These are phyloP conservation scores for Colletotrichum tofieldiae DNA, from an alignment of 2,329 filamentous ascomycete species.

Conservation along the genomic window DNA sequence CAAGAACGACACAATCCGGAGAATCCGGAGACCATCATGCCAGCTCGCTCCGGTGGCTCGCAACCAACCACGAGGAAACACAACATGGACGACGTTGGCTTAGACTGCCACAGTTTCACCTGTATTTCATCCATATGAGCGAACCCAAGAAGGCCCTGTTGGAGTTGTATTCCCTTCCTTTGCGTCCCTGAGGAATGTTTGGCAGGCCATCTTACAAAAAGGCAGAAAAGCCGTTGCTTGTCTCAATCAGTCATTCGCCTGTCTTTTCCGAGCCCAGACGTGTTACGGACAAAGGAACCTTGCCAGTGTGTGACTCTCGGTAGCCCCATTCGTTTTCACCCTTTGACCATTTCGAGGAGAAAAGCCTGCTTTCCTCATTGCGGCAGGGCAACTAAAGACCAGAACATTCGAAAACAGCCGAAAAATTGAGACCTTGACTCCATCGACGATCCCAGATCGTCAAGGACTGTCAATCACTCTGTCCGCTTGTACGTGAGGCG, in stretches of 20 bases:
- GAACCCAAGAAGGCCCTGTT: too few relatives aligned
- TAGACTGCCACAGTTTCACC: neutral
- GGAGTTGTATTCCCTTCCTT: neutral
- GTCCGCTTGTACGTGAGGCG: conserved; percentile 17
- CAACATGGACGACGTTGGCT: neutral
- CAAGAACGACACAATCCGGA: conserved; percentile 6
- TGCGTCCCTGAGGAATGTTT: neutral
- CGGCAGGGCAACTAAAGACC: conserved; percentile 12
- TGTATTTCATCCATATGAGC: neutral
- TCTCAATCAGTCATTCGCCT: neutral
- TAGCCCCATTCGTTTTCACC: neutral
- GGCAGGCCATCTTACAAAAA: neutral
- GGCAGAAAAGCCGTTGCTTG: conserved; percentile 17
- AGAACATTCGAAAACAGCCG: conserved; percentile 35
- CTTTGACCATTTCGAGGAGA: conserved; percentile 9
- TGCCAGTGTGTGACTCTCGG: conserved; percentile 18
- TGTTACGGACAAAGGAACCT: conserved; percentile 26
- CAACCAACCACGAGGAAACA: neutral
- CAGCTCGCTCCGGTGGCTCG: neutral
- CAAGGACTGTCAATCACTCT: neutral
- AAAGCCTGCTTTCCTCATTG: conserved; percentile 8
- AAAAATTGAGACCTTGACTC: conserved; percentile 24
- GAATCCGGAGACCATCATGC: neutral
- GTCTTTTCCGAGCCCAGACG: neutral
- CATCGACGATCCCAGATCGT: conserved; percentile 13